Conservation (phyloP, 2,329 filamentous ascomycete species). For the Nigrospora oryzae region DNA sequence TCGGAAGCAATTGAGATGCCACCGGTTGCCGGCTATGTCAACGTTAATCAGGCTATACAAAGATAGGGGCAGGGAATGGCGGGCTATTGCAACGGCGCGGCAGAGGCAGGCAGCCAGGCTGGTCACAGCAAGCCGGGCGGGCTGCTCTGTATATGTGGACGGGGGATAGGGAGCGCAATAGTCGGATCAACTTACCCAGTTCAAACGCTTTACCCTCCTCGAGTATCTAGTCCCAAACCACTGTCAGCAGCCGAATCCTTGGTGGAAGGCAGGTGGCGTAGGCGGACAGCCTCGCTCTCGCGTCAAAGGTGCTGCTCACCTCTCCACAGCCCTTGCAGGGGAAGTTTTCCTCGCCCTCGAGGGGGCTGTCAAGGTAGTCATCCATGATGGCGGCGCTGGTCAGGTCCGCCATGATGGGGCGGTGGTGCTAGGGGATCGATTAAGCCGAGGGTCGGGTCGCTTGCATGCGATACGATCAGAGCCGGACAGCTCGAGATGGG, state of each 20-base stretch:
- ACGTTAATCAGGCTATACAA: slow-evolving; percentile 14
- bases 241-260: slow-evolving; percentile 12
- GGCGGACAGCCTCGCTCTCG: neutral
- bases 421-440: neutral
- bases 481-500: too few relatives aligned
- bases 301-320: slow-evolving; percentile 39
- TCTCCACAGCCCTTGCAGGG: slow-evolving; percentile 92
- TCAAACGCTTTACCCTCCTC: slow-evolving; percentile 99
- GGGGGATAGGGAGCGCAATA: neutral
- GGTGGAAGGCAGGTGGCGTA: neutral
- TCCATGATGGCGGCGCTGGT: slow-evolving; percentile 34
- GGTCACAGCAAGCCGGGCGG: neutral
- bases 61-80: slow-evolving; percentile 7
- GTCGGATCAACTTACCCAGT: slow-evolving; percentile 56
- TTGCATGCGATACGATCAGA: too few relatives aligned
- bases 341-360: slow-evolving; percentile 76
- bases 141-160: neutral
- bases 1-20: slow-evolving; percentile 98
- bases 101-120: too few relatives aligned
- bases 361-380: slow-evolving; percentile 54
- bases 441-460: neutral
- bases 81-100: neutral
- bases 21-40: slow-evolving; percentile 78
- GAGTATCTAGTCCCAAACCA: slow-evolving; percentile 57
- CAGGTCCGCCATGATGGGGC: slow-evolving; percentile 1